Conservation (phyloP, 805 yeast genomes). For the Metschnikowia corniflorae region DNA sequence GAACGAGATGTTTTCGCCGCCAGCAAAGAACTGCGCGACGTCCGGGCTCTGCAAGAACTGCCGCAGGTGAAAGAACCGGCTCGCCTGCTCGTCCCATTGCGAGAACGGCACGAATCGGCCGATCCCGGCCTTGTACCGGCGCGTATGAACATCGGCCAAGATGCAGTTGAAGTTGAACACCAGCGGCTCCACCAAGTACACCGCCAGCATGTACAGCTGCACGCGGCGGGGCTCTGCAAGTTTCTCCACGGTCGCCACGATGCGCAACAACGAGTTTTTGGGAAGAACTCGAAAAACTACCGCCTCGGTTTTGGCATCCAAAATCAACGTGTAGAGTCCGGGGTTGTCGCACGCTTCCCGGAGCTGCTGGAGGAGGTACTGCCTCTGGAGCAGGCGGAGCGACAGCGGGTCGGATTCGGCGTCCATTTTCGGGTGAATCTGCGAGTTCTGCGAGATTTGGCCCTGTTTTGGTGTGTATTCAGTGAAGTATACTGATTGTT, state of each 20-base stretch:
- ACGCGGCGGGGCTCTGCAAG: slow-evolving; percentile 60
- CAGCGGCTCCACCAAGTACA: slow-evolving; percentile 74
- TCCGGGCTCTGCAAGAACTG: slow-evolving; percentile 30
- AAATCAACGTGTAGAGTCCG: slow-evolving; percentile 40
- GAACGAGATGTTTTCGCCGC: slow-evolving; percentile 26
- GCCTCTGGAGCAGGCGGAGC: slow-evolving; percentile 15
- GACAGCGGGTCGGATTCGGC: slow-evolving; percentile 15
- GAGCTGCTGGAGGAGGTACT: slow-evolving; percentile 22
- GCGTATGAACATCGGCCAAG: slow-evolving; percentile 65
- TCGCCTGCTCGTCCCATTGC: slow-evolving; percentile 24
- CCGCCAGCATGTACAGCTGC: slow-evolving; percentile 66
- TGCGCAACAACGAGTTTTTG: slow-evolving; percentile 45
- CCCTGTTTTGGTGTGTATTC: neutral
- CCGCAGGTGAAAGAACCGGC: slow-evolving; percentile 19
- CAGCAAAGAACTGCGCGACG: slow-evolving; percentile 29
- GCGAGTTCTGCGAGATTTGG: neutral
- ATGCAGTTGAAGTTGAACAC: slow-evolving; percentile 71
- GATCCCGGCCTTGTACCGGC: slow-evolving; percentile 73
- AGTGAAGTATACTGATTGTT: too few relatives aligned
- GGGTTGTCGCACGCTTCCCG: slow-evolving; percentile 28
- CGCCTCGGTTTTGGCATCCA: slow-evolving; percentile 54
- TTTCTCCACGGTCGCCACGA: slow-evolving; percentile 61
- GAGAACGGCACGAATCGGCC: slow-evolving; percentile 63
- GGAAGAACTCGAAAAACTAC: slow-evolving; percentile 47
- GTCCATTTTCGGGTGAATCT: neutral